A percentile compares a stretch with the other conserved stretches of the same genome.
These are phyloP conservation scores for Pelargonium cotyledonis DNA, from an alignment of 441 rosid genomes.

Conservation along the genomic window DNA sequence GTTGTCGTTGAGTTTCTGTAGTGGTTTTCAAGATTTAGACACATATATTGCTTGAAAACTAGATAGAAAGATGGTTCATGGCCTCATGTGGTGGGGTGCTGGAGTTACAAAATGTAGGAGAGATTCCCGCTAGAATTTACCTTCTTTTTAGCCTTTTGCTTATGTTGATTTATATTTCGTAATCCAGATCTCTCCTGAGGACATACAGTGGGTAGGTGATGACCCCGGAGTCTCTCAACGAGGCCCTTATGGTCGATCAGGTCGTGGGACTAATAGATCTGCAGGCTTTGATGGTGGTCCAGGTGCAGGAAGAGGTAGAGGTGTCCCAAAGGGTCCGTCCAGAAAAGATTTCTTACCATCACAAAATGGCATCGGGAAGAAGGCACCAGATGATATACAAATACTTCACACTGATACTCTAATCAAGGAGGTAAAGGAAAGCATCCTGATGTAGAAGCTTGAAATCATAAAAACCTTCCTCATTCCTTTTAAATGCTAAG, in stretches of 20 bases:
- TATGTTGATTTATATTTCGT: conserved; percentile 12
- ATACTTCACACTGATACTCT: conserved; percentile 84
- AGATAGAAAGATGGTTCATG: too few relatives aligned
- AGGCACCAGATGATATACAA: conserved; percentile 75
- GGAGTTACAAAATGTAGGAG: neutral
- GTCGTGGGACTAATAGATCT: conserved; percentile 64
- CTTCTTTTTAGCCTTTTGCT: conserved; percentile 10
- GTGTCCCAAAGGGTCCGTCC: conserved; percentile 48
- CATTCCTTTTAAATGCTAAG: neutral
- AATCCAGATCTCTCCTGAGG: conserved; percentile 73
- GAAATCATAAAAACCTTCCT: neutral
- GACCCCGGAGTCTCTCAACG: conserved; percentile 62
- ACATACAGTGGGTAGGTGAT: conserved; percentile 85
- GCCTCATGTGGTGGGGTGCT: neutral
- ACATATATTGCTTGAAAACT: neutral
- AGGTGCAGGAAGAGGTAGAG: conserved; percentile 82
- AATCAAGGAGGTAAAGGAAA: conserved; percentile 67
- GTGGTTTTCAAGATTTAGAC: neutral
- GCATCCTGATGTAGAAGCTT: too few relatives aligned
- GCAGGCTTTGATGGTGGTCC: conserved; percentile 51
- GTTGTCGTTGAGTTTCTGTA: too few relatives aligned
- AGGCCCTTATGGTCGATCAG: conserved; percentile 81
- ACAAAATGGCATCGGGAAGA: conserved; percentile 74
- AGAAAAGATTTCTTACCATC: conserved; percentile 48
- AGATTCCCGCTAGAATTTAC: neutral